phyloP scores from a whole-genome alignment of 2,329 filamentous ascomycete genomes.

The Phialophora expanda region DNA sequence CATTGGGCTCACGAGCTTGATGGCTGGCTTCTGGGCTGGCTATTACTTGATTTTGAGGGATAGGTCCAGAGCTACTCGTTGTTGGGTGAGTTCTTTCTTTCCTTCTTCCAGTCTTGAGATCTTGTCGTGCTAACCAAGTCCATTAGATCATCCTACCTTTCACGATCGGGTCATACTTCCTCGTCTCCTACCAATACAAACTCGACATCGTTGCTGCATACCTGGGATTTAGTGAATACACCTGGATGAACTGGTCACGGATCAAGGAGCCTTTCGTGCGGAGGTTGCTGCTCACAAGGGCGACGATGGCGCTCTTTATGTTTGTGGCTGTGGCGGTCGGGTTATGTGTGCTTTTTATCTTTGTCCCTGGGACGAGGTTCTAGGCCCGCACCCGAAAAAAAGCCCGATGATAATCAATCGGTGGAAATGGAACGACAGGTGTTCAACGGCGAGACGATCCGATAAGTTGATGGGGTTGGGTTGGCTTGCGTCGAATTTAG shows the following conservation, averaged over 20 bases:
- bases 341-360: constrained; percentile 88
- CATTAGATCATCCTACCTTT: constrained; percentile 81
- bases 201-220: constrained; percentile 90
- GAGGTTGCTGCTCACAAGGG: constrained; percentile 80
- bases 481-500: neutral
- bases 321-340: constrained; percentile 78
- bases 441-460: neutral
- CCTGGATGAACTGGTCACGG: constrained; percentile 85
- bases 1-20: constrained; percentile 82
- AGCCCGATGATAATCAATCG: neutral
- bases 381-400: constrained; percentile 32
- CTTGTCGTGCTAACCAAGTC: constrained; percentile 10
- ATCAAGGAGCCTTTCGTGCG: constrained; percentile 92
- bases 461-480: neutral
- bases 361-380: constrained; percentile 77
- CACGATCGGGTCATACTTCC: constrained; percentile 84
- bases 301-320: constrained; percentile 77
- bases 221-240: constrained; percentile 92
- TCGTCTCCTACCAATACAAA: constrained; percentile 92
- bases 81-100: constrained; percentile 68
- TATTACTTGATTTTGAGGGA: constrained; percentile 94
- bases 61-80: constrained; percentile 72
- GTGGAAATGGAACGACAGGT: neutral
- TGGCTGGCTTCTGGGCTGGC: constrained; percentile 90
- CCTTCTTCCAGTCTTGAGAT: neutral